phyloP scores from a whole-genome alignment of 805 yeast species.

The Starmerella riodocensis region DNA sequence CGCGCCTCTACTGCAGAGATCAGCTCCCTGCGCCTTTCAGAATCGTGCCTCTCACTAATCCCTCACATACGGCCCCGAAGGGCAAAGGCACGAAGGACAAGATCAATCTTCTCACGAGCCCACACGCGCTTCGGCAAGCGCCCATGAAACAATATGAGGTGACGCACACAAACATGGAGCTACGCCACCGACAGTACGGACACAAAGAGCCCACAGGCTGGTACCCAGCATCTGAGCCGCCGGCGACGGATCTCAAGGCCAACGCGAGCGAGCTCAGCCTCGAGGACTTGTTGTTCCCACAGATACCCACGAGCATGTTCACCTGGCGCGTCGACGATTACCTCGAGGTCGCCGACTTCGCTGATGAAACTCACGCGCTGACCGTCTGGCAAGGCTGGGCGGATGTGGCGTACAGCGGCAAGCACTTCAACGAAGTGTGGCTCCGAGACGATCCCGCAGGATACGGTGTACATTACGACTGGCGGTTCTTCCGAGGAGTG shows the following conservation, averaged over 20 bases:
- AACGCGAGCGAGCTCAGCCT: background rate
- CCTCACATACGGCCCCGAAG: background rate
- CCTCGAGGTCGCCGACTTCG: background rate
- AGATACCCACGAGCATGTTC: slow-evolving; percentile 4
- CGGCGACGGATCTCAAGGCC: slow-evolving; percentile 2
- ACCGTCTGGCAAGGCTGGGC: slow-evolving; percentile 7
- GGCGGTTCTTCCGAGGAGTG: slow-evolving; percentile 47
- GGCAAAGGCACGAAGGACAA: background rate
- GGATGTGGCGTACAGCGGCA: background rate
- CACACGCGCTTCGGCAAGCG: slow-evolving; percentile 1
- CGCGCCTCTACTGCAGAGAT: slow-evolving; percentile 14
- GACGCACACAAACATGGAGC: background rate
- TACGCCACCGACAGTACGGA: slow-evolving; percentile 15
- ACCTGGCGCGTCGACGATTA: slow-evolving; percentile 7
- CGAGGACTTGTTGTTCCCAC: slow-evolving; percentile 9
- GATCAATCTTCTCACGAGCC: background rate
- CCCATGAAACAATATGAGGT: slow-evolving; percentile 7
- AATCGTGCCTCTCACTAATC: slow-evolving; percentile 10
- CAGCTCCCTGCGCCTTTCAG: slow-evolving; percentile 15
- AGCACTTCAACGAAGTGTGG: slow-evolving; percentile 17
- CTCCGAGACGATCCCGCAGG: slow-evolving; percentile 12
- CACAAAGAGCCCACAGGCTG: slow-evolving; percentile 10
- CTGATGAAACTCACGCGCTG: slow-evolving; percentile 8
- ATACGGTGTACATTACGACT: slow-evolving; percentile 38
- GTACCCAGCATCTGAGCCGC: slow-evolving; percentile 5